These are phyloP conservation scores for Ustilago cynodontis DNA, from an alignment of 1,284 basidiomycete species.

Conservation along the genomic window DNA sequence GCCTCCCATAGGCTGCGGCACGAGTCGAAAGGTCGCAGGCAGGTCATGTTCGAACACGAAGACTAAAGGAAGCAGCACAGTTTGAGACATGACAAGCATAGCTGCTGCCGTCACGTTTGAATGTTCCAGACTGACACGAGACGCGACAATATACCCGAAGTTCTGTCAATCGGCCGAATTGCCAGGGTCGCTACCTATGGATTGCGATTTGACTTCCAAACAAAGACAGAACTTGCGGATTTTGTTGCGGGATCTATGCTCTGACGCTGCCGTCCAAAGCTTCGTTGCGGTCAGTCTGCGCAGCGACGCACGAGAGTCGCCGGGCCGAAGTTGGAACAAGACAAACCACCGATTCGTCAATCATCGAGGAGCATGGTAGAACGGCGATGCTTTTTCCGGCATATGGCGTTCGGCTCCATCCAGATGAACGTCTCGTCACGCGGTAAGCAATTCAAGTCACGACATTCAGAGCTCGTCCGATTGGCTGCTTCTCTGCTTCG, in stretches of 20 bases:
- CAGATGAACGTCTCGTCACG: not conserved
- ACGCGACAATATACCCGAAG: not conserved
- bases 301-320: not conserved
- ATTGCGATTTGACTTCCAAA: not conserved
- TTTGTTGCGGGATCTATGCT: not conserved
- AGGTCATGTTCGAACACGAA: not conserved
- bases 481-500: not conserved
- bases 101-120: slow-evolving; percentile 3
- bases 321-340: not conserved
- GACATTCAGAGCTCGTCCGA: not conserved
- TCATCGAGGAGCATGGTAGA: not conserved
- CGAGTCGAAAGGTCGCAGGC: not conserved
- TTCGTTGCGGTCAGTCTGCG: not conserved
- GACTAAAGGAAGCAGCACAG: not conserved
- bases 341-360: slow-evolving; percentile 1
- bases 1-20: not conserved
- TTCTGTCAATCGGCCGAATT: not conserved
- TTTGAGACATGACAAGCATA: not conserved
- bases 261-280: not conserved
- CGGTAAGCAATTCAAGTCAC: not conserved
- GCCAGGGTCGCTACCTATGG: not conserved
- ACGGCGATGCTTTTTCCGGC: not conserved
- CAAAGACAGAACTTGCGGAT: not conserved
- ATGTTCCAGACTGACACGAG: not conserved
- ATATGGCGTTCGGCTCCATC: not conserved